Evolutionary conservation across 1,284 basidiomycete genomes (phyloP), one percentile per base, ranked within the genome.

Genomic region (Cryptococcus maquisensis): DNA sequence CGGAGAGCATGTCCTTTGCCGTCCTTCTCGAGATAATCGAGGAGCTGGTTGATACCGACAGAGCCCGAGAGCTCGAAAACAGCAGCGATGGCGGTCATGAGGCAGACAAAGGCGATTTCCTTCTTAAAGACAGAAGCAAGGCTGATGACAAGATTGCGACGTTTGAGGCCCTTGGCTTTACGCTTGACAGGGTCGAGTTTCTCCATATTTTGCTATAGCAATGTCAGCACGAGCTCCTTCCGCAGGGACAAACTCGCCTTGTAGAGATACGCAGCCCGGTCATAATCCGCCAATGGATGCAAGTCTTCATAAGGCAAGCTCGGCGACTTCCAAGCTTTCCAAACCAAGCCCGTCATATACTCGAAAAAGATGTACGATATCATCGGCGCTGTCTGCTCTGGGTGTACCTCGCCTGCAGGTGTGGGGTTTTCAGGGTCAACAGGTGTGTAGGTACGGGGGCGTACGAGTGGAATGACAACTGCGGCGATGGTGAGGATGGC

Each of bases 331-430:
- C 73, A 76, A 18, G 76, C 76, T 44, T 61, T 67, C 64, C 77
- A 77, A 43, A 86, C 77, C 43, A 84, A 68, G 0, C 76, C 73
- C 54, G 85, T 79, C 64, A 87, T 72, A 76, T 83, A 88, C 26
- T 78, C 76, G 71, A 81, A 88, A 39, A 82, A 77, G 15, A 80
- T 43, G 58, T 84, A 75, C 3, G 81, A 84, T 16, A 84, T 62
- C 46, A 82, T 73, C 0, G 84, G 82, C 0, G 84, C 81, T 0
- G 83, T 85, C 66, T 87, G 86, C 63, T 87, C 85, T 3, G 84
- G 83, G 69, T 83, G 84, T 28, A 75, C 58, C 21, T 69, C 52
- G 7, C 80, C 79, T 21, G 75, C 64, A 4, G 74, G 65, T 2
- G 71, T 68, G n/a, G 69, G 72, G 45, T 68, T 61, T 5, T 56